Evolutionary conservation across 805 yeast species (phyloP), one percentile per base, ranked within the genome.

Genomic region (Candida saitoana): DNA sequence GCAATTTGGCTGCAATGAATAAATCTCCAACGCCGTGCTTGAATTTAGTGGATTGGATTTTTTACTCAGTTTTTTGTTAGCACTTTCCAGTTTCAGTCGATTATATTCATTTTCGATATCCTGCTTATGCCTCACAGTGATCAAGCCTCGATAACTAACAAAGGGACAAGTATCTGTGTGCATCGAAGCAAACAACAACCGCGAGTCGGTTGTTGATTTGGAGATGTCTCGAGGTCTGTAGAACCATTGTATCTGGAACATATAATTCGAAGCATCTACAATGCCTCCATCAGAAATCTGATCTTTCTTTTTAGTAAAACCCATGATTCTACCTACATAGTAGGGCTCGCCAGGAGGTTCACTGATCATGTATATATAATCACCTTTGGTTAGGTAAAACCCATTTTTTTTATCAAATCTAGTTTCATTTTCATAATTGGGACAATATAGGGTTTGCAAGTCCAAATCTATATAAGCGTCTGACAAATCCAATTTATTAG

Each of bases 311-410:
- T 36, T 34, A 36, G 53, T 62, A 50, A 89, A 87, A 12, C 90
- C 93, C 71, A 87, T 76, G 31, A 91, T 73, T 33, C 91, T 71
- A 1, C 95, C 98, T 34, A 93, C 76, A 54, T 88, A 87, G 67
- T 85, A 93, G 0, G 98, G 97, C 53, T 88, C 96, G 2, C 96
- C 93, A 0, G 96, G 88, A 1, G 96, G 96, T 59, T 88, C 96
- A 48, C 93, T 80, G 9, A 90, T 74, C 80, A 90, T 80, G 57
- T 85, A 89, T 7, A 89, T 82, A 45, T 72, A 79, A 43, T 89
- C 95, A 40, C 78, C 79, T 46, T 76, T 77, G 3, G 47, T 46
- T n/a, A 77, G 45, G 36, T 54, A 59, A 41, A 62, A 56, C 43
- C 57, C 48, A 1, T 42, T 19, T 36, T 48, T 45, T 15, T 49